Base-by-base conservation (phyloP, 805 yeast species). In the Candida parachauliodes region DNA sequence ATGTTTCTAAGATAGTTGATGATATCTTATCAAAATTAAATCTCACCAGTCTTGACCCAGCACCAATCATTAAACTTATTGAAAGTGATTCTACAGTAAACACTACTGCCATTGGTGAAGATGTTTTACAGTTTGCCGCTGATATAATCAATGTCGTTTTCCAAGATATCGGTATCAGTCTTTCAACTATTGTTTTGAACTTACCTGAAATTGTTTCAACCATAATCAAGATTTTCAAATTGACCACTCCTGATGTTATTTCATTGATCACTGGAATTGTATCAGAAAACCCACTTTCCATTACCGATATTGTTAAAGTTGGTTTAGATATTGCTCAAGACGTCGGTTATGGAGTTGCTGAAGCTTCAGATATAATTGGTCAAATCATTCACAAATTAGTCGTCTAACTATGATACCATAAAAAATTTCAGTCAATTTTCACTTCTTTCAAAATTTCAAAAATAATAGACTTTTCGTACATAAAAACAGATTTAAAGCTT, bases 171-270 rank as follows among this genome's bases (percentile, higher is more conserved):
- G 34, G 34, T 22, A 22, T 31, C 23, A 22, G 27, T 31, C 12
- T 15, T 21, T 31, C 34, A 12, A 31, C 34, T 22, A 31, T 31
- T 10, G 23, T 31, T 10, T 31, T 16, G 15, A 31, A 31, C 23
- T 22, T 31, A 11, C 34, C 34, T 11, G 25, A 15, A 12, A 31
- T 31, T 31, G 23, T 31, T 22, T 31, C 34, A 22, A 22, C 34
- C 12, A 16, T 31, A 3, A 22, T 31, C 9, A 31, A 21, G 15
- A 31, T 31, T 14, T 31, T 31, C 17, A 15, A 18, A 8, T 31
- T 31, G 11, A 31, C 34, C 8, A 19, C 19, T 31, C 34, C 34
- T 8, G 34, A 31, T 31, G 16, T 31, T 16, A n/a, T 31, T 22
- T 11, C 19, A 14, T 31, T 31, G 12, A 21, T 31, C 15, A 9